Base-by-base conservation (phyloP, 495 filamentous ascomycete species). In the Glonium stellatum region DNA sequence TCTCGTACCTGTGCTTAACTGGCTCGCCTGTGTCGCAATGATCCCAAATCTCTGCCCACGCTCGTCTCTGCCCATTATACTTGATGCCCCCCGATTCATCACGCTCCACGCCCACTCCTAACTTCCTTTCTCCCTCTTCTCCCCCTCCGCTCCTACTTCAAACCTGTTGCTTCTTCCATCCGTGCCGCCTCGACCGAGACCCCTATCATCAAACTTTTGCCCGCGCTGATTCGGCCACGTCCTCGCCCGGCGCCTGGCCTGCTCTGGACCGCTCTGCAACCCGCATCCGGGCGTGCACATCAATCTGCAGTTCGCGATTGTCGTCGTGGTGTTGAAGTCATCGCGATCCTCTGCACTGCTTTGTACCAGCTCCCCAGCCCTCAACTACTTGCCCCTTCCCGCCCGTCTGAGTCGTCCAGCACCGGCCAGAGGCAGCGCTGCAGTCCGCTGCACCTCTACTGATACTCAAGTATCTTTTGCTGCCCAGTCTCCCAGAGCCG, bases 191-290 rank as follows among this genome's bases (percentile, higher is more conserved):
- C 52, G 36, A 55, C 23, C 31, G 36, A 55, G 18, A 22, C 52
- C 52, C 34, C 52, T 55, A 37, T 55, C 52, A 55, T 55, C 52
- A 42, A 34, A 19, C 36, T 42, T 55, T 42, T 55, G n/a, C 36
- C 52, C n/a, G 52, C 34, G 6, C 34, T 37, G 52, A 55, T 27
- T 55, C 36, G 34, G 34, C 34, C 52, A 22, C 21, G 34, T 27
- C 11, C 25, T 21, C 21, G 34, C 27, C 23, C 52, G 11, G 52
- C 25, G 23, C 13, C 18, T 37, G 52, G 13, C 5, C 52, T 34
- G 18, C 25, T 39, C 19, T 55, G 19, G 18, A 22, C 9, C n/a
- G 52, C 52, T 9, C 21, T 18, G 25, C 34, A 55, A 35, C 52
- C 34, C 34, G 21, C 13, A 6, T n/a, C 19, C 21, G 13, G 21